Conservation (phyloP, 2,329 filamentous ascomycete genomes). For the Orbilia blumenaviensis region DNA sequence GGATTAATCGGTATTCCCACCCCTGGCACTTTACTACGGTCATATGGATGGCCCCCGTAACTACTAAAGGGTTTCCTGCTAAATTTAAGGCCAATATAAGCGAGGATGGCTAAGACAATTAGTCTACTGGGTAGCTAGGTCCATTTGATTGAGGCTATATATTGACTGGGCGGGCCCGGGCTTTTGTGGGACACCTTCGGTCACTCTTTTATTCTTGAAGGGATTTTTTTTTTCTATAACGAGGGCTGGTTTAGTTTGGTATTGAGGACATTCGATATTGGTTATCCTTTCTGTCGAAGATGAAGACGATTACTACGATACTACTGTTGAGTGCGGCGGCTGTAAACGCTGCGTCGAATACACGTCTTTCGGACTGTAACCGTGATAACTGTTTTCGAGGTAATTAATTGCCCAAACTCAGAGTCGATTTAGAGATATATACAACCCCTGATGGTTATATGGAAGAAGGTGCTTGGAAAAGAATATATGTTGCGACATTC, state of each 20-base stretch:
- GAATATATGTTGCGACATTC: no score
- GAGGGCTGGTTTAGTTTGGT: background rate
- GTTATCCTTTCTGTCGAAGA: background rate
- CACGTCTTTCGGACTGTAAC: background rate
- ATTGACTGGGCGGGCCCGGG: background rate
- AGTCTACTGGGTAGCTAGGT: background rate
- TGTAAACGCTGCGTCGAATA: background rate
- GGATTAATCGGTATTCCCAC: no score
- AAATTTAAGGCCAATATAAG: background rate
- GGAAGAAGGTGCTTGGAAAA: no score
- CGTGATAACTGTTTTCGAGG: slow-evolving; percentile 4
- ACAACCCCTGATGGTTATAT: no score
- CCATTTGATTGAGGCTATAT: no score
- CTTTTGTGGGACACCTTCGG: background rate
- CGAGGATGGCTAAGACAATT: background rate
- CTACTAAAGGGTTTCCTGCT: no score
- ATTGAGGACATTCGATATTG: background rate
- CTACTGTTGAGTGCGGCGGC: background rate
- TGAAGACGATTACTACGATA: background rate
- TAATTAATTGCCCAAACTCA: background rate
- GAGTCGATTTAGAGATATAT: no score
- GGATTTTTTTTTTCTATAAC: background rate
- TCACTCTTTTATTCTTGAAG: background rate
- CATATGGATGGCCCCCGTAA: no score
- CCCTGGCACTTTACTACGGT: no score